Evolutionary conservation across 176 grass and related monocot genomes (phyloP).

Genomic region (Olyra latifolia): DNA sequence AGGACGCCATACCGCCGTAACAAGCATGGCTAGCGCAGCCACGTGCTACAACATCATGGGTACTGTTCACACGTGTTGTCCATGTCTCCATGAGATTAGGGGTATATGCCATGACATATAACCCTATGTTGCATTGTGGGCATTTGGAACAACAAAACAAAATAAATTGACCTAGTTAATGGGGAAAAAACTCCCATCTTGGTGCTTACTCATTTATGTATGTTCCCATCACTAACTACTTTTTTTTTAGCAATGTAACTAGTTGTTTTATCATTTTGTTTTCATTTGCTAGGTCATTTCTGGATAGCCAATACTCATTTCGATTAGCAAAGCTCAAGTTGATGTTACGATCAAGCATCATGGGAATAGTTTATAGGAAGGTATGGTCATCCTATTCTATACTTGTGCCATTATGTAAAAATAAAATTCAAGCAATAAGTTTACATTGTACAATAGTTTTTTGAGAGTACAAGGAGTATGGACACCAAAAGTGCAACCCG

Average conservation of each 20-base stretch:
- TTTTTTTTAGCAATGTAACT: not conserved
- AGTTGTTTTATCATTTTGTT: conserved; percentile 1
- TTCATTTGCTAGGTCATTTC: conserved; percentile 65
- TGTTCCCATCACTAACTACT: not conserved
- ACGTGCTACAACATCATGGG: too few relatives aligned
- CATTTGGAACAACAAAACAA: not conserved
- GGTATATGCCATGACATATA: too few relatives aligned
- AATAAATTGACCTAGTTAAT: not conserved
- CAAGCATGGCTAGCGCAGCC: too few relatives aligned
- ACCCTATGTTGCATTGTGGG: not conserved
- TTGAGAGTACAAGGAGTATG: too few relatives aligned
- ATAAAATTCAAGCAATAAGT: not conserved
- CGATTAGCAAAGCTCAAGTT: conserved; percentile 85
- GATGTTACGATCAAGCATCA: conserved; percentile 89
- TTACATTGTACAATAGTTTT: not conserved
- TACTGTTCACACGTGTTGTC: too few relatives aligned
- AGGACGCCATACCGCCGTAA: too few relatives aligned
- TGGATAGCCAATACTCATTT: conserved; percentile 91
- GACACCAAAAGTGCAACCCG: too few relatives aligned
- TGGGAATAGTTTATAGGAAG: conserved; percentile 83
- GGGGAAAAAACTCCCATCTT: not conserved
- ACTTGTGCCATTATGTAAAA: not conserved
- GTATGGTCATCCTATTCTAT: conserved; percentile 41
- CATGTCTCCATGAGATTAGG: too few relatives aligned
- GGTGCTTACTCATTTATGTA: not conserved